These are phyloP conservation scores for Acanthamoeba sp. DNA, from an alignment of 208 protist species.

Conservation along the genomic window DNA sequence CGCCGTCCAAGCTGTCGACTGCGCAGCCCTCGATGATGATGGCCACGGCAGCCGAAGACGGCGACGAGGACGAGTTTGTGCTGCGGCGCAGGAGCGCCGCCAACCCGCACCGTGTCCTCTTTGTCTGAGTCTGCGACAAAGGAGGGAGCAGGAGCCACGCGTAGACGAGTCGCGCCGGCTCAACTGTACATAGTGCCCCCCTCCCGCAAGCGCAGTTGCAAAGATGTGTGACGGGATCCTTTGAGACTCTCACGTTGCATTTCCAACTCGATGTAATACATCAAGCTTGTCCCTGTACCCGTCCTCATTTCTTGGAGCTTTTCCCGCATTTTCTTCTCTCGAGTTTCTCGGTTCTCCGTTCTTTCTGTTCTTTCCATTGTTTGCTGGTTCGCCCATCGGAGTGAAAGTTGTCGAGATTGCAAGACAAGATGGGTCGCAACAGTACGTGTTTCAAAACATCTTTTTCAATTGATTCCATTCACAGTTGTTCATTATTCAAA, in stretches of 20 bases:
- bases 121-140: neutral
- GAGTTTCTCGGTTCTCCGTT: neutral
- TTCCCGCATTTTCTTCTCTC: neutral
- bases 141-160: neutral
- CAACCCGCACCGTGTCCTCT: constrained; percentile 7
- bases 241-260: too few relatives aligned
- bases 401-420: neutral
- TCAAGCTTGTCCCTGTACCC: too few relatives aligned
- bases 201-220: too few relatives aligned
- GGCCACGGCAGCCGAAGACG: neutral
- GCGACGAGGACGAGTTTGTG: neutral
- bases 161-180: too few relatives aligned
- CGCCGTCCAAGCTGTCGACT: neutral
- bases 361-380: neutral
- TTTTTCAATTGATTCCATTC: too few relatives aligned
- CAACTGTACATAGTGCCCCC: neutral
- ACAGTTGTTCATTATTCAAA: too few relatives aligned
- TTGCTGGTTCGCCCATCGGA: neutral
- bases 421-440: constrained; percentile 1
- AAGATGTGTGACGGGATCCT: too few relatives aligned
- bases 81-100: neutral
- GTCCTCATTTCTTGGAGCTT: too few relatives aligned
- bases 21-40: neutral
- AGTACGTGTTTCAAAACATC: neutral
- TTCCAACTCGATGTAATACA: too few relatives aligned